phyloP scores from a whole-genome alignment of 2,329 filamentous ascomycete genomes.

The Talaromyces verruculosus region DNA sequence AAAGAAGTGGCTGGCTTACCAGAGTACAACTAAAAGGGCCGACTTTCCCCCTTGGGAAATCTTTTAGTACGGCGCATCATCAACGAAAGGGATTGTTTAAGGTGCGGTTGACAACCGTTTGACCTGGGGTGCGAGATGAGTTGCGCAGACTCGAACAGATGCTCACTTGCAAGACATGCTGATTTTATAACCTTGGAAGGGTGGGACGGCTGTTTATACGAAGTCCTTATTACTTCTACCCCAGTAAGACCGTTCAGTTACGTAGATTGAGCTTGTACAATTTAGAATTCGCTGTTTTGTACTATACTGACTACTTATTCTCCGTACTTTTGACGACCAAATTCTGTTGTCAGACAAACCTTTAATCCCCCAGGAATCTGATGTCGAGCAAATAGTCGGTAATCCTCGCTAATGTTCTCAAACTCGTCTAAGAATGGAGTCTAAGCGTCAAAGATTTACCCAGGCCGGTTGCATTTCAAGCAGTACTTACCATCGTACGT shows the following conservation, averaged over 20 bases:
- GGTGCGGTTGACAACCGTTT: neutral
- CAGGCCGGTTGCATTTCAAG: no score
- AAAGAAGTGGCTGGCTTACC: neutral
- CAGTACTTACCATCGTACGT: conserved; percentile 26
- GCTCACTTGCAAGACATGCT: neutral
- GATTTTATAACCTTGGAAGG: neutral
- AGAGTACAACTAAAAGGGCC: neutral
- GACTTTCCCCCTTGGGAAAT: neutral
- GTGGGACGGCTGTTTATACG: neutral
- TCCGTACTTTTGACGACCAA: conserved; percentile 25
- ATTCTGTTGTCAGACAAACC: conserved; percentile 31
- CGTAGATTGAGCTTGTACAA: neutral
- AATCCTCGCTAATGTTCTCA: conserved; percentile 32
- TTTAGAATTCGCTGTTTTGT: neutral
- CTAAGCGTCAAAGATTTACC: neutral
- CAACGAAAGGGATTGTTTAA: neutral
- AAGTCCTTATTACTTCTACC: neutral
- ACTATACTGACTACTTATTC: neutral
- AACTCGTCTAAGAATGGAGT: conserved; percentile 28
- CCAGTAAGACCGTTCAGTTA: neutral
- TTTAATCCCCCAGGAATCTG: conserved; percentile 34
- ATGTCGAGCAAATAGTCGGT: conserved; percentile 28
- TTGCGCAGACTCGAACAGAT: neutral
- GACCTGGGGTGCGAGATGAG: neutral
- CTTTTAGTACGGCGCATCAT: neutral